Conservation (phyloP, 2,329 filamentous ascomycete genomes). For the Apiospora malaysiana region DNA sequence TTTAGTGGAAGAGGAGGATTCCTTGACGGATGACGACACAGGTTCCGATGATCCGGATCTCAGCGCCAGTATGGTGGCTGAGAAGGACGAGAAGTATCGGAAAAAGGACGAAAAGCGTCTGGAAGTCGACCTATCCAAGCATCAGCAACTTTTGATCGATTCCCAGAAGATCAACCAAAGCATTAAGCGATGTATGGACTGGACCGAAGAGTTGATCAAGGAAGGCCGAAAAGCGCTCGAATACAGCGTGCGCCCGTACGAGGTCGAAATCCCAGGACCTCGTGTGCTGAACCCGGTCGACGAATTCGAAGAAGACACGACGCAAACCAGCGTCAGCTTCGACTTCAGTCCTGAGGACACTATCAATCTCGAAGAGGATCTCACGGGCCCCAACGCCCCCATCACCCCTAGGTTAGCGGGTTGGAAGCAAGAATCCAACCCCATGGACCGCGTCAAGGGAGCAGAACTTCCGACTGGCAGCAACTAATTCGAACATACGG, state of each 20-base stretch:
- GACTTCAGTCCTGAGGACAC: conserved; percentile 21
- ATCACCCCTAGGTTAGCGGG: conserved; percentile 19
- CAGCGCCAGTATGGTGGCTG: conserved; percentile 47
- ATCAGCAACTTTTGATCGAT: conserved; percentile 86
- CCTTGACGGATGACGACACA: conserved; percentile 48
- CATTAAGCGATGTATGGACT: conserved; percentile 84
- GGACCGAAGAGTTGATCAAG: conserved; percentile 88
- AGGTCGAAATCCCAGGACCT: conserved; percentile 77
- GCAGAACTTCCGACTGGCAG: background rate
- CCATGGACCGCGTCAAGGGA: conserved; percentile 12
- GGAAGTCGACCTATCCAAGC: conserved; percentile 84
- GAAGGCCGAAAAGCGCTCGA: conserved; percentile 88
- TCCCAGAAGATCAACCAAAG: conserved; percentile 96
- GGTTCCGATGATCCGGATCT: conserved; percentile 45
- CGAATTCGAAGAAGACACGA: conserved; percentile 54
- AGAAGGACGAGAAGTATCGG: conserved; percentile 59
- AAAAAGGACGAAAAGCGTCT: conserved; percentile 81
- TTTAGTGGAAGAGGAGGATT: conserved; percentile 59
- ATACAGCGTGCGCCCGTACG: conserved; percentile 78
- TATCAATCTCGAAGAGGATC: conserved; percentile 51
- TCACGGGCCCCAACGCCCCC: background rate
- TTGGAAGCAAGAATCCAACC: background rate
- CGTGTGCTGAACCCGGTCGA: conserved; percentile 74
- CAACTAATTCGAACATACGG: background rate
- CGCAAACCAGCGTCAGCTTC: conserved; percentile 23